A percentile compares a stretch with the other conserved stretches of the same genome.
These are phyloP conservation scores for Eucalyptus victrix DNA, from an alignment of 345 rosid species.

Conservation along the genomic window DNA sequence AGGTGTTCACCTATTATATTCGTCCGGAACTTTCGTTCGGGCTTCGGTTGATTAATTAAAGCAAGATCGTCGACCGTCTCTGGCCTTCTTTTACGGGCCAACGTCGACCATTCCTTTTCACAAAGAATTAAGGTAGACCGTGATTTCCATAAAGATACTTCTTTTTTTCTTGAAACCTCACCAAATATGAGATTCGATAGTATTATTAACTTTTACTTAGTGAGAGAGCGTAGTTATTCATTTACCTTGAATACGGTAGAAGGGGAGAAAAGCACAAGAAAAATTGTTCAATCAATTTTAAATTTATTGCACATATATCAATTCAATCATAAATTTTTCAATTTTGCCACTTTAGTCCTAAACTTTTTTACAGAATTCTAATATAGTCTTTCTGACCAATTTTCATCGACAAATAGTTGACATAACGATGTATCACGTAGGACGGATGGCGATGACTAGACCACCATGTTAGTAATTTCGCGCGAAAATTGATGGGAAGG, in stretches of 20 bases:
- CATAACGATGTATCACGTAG: fast-evolving
- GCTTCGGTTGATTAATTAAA: background rate
- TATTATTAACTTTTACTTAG: background rate
- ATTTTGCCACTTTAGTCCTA: background rate
- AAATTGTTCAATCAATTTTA: background rate
- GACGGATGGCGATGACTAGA: fast-evolving
- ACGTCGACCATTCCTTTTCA: background rate
- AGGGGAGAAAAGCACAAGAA: background rate
- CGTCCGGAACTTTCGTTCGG: background rate
- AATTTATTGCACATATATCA: background rate
- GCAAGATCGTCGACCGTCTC: background rate
- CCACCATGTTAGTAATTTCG: fast-evolving
- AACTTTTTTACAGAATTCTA: fast-evolving
- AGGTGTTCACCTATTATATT: background rate
- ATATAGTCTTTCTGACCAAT: fast-evolving
- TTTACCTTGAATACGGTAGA: background rate
- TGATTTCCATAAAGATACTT: background rate
- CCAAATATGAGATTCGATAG: background rate
- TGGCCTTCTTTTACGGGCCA: background rate
- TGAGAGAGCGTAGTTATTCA: background rate
- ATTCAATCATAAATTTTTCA: background rate
- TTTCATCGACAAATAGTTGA: background rate
- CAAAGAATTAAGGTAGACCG: background rate
- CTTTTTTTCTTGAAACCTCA: background rate
- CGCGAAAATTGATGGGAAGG: fast-evolving